Evolutionary conservation across 106 monocot genomes (phyloP).

Genomic region (Chionographis japonica): DNA sequence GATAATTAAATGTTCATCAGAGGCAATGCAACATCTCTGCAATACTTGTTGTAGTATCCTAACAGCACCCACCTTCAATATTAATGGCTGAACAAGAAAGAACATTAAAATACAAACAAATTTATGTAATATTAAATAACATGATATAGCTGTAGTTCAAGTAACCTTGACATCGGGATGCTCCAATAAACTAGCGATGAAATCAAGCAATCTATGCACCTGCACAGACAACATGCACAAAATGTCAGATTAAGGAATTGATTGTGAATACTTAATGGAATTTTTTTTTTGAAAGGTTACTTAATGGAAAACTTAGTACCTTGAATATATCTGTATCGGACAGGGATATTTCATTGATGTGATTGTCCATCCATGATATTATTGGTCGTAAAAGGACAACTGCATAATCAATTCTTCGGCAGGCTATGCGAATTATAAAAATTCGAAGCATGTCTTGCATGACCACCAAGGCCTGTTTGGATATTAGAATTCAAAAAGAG

Average conservation of each 20-base stretch:
- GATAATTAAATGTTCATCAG: slow-evolving; percentile 28
- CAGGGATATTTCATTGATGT: slow-evolving; percentile 35
- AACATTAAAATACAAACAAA: slow-evolving; percentile 8
- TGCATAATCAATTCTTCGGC: slow-evolving; percentile 69
- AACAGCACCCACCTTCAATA: slow-evolving; percentile 44
- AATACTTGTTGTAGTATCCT: slow-evolving; percentile 43
- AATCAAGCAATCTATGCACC: slow-evolving; percentile 77
- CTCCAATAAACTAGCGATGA: slow-evolving; percentile 76
- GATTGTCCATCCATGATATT: slow-evolving; percentile 58
- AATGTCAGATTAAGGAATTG: too few relatives aligned
- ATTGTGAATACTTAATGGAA: too few relatives aligned
- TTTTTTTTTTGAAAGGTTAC: too few relatives aligned
- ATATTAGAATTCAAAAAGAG: neutral
- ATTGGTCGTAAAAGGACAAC: slow-evolving; percentile 63
- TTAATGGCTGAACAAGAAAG: slow-evolving; percentile 41
- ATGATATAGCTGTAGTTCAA: neutral
- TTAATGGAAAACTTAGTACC: slow-evolving; percentile 25
- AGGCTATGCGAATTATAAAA: slow-evolving; percentile 78
- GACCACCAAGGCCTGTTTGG: slow-evolving; percentile 61
- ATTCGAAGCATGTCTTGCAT: slow-evolving; percentile 93
- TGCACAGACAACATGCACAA: slow-evolving; percentile 18
- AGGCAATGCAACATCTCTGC: slow-evolving; percentile 32
- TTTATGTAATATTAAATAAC: neutral
- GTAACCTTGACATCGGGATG: slow-evolving; percentile 72
- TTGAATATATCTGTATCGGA: slow-evolving; percentile 65